phyloP scores from a whole-genome alignment of 441 rosid genomes.

The Isatis lusitanica region DNA sequence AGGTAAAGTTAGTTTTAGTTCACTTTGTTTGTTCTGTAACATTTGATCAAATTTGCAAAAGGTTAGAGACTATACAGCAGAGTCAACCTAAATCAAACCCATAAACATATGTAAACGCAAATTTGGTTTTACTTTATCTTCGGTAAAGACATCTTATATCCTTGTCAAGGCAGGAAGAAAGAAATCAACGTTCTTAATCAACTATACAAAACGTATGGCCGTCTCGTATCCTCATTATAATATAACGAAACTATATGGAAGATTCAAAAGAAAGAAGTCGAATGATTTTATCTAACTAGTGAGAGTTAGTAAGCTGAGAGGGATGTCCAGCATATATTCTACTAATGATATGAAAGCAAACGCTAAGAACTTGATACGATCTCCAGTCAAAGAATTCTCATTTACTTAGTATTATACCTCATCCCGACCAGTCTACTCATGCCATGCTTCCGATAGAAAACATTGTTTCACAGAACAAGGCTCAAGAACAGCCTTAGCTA shows the following conservation, averaged over 20 bases:
- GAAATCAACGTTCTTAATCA: background rate
- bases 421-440: background rate
- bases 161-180: background rate
- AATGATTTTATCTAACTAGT: background rate
- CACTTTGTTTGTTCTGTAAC: background rate
- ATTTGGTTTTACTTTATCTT: background rate
- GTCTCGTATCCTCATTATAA: background rate
- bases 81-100: background rate
- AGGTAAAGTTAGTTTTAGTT: slow-evolving; percentile 1
- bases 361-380: background rate
- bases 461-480: background rate
- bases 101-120: background rate
- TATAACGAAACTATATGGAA: background rate
- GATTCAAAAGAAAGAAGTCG: background rate
- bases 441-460: background rate
- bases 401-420: background rate
- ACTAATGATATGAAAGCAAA: background rate
- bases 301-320: background rate
- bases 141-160: background rate
- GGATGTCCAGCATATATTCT: background rate
- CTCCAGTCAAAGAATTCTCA: background rate
- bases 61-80: background rate
- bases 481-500: background rate
- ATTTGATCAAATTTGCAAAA: background rate
- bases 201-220: background rate